phyloP scores from a whole-genome alignment of 2,329 filamentous ascomycete species.

The Colletotrichum sp. region DNA sequence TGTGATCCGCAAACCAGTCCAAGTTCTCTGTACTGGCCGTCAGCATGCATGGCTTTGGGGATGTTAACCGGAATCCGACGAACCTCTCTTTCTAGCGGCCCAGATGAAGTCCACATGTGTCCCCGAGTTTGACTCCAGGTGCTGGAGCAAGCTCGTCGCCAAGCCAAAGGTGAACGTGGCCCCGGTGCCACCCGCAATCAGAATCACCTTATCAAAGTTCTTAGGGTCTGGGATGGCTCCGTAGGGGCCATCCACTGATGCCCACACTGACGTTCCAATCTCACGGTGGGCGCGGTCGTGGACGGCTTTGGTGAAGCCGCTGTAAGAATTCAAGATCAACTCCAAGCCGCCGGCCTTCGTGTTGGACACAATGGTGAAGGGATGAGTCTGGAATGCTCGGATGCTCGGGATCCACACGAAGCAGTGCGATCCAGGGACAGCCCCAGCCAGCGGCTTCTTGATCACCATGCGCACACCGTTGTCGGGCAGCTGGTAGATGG shows the following conservation, averaged over 20 bases:
- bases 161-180: constrained; percentile 28
- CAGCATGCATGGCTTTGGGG: neutral
- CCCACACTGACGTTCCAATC: constrained; percentile 45
- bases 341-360: constrained; percentile 42
- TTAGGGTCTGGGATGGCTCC: constrained; percentile 52
- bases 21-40: neutral
- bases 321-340: constrained; percentile 54
- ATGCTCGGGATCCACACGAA: constrained; percentile 62
- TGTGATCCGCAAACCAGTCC: neutral
- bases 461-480: constrained; percentile 50
- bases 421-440: constrained; percentile 41
- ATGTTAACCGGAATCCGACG: neutral
- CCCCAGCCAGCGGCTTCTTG: constrained; percentile 39
- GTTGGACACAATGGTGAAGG: constrained; percentile 57
- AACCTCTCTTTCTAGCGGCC: neutral
- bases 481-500: constrained; percentile 45
- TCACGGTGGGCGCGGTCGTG: constrained; percentile 44
- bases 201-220: constrained; percentile 22
- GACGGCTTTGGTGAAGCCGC: constrained; percentile 57
- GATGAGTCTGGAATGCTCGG: constrained; percentile 56
- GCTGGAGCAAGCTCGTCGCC: neutral
- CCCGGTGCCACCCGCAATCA: constrained; percentile 28
- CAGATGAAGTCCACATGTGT: neutral
- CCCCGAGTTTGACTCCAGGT: neutral
- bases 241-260: constrained; percentile 59